Evolutionary conservation across 768 basidiomycete species (phyloP).

Genomic region (Russula sp.): DNA sequence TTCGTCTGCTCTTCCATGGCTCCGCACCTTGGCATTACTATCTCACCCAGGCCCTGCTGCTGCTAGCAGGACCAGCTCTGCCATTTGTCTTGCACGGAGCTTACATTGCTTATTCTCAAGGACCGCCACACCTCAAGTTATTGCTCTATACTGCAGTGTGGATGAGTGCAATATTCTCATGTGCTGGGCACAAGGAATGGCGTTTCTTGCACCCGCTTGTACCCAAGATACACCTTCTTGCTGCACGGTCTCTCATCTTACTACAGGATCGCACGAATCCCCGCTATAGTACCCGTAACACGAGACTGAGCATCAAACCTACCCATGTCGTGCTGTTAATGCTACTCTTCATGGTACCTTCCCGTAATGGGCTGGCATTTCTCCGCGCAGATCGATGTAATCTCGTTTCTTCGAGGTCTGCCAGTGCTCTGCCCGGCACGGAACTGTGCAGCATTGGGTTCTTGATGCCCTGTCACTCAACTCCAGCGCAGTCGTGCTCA

Average conservation of each 20-base stretch:
- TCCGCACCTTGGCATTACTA: constrained; percentile 78
- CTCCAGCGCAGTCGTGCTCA: constrained; percentile 83
- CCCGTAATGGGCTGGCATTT: constrained; percentile 69
- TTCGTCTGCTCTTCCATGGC: constrained; percentile 82
- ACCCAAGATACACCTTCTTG: constrained; percentile 75
- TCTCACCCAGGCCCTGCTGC: too few species aligned
- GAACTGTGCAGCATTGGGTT: constrained; percentile 59
- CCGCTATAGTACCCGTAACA: constrained; percentile 4
- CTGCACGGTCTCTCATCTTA: constrained; percentile 62
- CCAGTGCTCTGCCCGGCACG: too few species aligned
- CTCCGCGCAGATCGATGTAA: constrained; percentile 68
- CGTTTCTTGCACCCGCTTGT: too few species aligned
- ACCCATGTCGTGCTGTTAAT: constrained; percentile 29
- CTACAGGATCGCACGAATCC: constrained; percentile 8
- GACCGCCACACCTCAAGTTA: constrained; percentile 25
- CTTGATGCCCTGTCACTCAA: constrained; percentile 96
- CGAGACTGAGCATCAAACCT: background rate
- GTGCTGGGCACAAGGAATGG: constrained; percentile 99
- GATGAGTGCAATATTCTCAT: too few species aligned
- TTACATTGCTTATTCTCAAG: constrained; percentile 23
- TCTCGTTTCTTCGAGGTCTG: constrained; percentile 56
- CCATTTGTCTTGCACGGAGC: constrained; percentile 65
- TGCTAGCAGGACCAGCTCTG: constrained; percentile 64
- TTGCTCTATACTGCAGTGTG: constrained; percentile 47
- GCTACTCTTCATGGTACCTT: constrained; percentile 48